Base-by-base conservation (phyloP, 2,329 filamentous ascomycete genomes). In the Pseudocercospora eumusae region DNA sequence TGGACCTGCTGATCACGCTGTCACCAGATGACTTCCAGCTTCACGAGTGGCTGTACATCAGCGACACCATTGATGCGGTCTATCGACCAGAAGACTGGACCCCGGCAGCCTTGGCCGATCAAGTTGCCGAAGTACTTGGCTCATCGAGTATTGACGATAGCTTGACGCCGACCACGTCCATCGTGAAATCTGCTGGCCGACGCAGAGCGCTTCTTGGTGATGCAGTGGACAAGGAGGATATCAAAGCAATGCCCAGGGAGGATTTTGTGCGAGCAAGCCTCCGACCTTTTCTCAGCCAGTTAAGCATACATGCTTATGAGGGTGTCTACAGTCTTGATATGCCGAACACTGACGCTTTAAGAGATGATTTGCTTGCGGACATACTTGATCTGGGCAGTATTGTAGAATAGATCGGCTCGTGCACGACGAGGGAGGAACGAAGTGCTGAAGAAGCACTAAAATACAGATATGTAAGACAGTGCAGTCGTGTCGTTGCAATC, bases 31-130 rank as follows among this genome's bases (percentile, higher is more conserved):
- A 99, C 75, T 99, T 98, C 77, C 95, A 98, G 76, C 84, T 98
- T n/a, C 89, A 96, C 71, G 92, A 97, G 79, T 99, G 95, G 95
- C 85, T 98, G 3, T 99, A 96, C 75, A 88, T 99, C 59, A 96
- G 92, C 1, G 95, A 99, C 76, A 98, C 93, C 13, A 93, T 97
- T 66, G 95, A 99, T 71, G 93, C 95, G 0, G 90, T 99, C 33
- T 96, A 99, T 76, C 87, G 90, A 11, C 88, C 91, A 0, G 78
- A 86, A 13, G 80, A 82, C 56, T 88, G 88, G 78, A 83, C 87
- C 63, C 84, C 91, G 1, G 80, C 90, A 2, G 91, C 91, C 2
- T 83, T 98, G 4, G 89, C 90, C 0, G 95, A 98, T 69, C 90
- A 95, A 70, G 82, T 96, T 8, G 89, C 91, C 0, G 91, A 96